Base-by-base conservation (phyloP, 768 basidiomycete species). In the Nidula microcarpa region DNA sequence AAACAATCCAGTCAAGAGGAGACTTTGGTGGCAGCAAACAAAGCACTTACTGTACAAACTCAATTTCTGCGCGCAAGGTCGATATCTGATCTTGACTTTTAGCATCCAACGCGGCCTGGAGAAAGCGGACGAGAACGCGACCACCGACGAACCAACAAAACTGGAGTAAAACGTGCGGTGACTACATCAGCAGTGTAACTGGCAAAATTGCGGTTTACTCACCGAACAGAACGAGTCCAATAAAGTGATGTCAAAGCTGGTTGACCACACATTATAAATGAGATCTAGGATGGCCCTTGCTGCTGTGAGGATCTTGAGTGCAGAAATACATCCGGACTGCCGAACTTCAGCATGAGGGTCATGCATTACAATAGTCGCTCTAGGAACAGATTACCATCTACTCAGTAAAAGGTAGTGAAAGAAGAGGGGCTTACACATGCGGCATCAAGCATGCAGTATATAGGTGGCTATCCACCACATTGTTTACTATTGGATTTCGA, bases 71-170 rank as follows among this genome's bases (percentile, higher is more conserved):
- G 16, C 78, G 79, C 6, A 90, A 64, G 10, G 79, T 83, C 1
- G 76, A 60, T n/a, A 80, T 73, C 62, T 86, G 85, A 33, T 84
- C 82, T 23, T 70, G 60, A 53, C 77, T 77, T 16, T 81, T 77
- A 4, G 75, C 76, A 35, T 86, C 79, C 33, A 82, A 72, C 3
- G 86, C 83, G 33, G 82, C 84, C 56, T 81, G 79, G 34, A 87
- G 66, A 64, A 89, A 89, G 11, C 85, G 77, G 14, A 82, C 77
- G 17, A 91, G 74, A 9, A 86, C 84, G 32, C 85, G 74, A 2
- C 86, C 88, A 44, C 78, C 79, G 48, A 78, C 71, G 62, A 86
- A 89, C 86, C 86, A 92, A 58, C 78, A 79, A 57, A 85, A 83
- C 84, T 86, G 52, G 2, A 46, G 33, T 10, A 32, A 33, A 33